Conservation (phyloP, 2,329 filamentous ascomycete genomes). For the Chaetomium sp. region DNA sequence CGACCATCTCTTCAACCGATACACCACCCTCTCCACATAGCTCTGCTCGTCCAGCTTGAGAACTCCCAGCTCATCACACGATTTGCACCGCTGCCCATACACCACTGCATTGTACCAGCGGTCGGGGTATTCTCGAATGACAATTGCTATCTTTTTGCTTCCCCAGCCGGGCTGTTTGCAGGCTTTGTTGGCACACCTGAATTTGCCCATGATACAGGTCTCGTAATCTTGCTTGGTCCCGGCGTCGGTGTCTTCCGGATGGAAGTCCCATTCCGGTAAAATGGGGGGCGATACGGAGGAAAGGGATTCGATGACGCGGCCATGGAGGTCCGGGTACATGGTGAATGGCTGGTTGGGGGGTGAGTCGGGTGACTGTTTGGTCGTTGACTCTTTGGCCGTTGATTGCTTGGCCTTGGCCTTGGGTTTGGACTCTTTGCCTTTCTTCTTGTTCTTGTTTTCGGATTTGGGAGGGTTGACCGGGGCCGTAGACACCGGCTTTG, state of each 20-base stretch:
- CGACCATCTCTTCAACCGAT: conserved; percentile 33
- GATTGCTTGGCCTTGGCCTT: no score
- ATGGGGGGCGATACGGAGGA: not conserved
- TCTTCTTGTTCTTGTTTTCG: no score
- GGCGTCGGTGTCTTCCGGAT: not conserved
- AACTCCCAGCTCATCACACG: conserved; percentile 21
- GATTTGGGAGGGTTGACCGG: no score
- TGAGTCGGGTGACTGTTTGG: no score
- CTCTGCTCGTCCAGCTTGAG: conserved; percentile 26
- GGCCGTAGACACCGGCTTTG: no score
- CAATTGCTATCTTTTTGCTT: not conserved
- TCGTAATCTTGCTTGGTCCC: not conserved
- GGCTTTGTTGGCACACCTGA: not conserved
- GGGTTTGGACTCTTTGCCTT: no score
- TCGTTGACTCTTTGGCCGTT: no score
- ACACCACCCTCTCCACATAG: conserved; percentile 32
- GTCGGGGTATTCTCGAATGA: not conserved
- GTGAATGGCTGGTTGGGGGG: not conserved
- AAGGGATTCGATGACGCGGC: not conserved
- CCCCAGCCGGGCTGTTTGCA: not conserved
- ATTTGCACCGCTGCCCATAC: conserved; percentile 13
- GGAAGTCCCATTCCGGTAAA: not conserved
- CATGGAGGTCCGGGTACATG: conserved; percentile 2
- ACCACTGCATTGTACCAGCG: not conserved
- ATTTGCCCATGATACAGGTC: conserved; percentile 1